Evolutionary conservation across 139 green algal species (phyloP), one percentile per base, ranked within the genome.

Genomic region (Zygnema cylindricum): DNA sequence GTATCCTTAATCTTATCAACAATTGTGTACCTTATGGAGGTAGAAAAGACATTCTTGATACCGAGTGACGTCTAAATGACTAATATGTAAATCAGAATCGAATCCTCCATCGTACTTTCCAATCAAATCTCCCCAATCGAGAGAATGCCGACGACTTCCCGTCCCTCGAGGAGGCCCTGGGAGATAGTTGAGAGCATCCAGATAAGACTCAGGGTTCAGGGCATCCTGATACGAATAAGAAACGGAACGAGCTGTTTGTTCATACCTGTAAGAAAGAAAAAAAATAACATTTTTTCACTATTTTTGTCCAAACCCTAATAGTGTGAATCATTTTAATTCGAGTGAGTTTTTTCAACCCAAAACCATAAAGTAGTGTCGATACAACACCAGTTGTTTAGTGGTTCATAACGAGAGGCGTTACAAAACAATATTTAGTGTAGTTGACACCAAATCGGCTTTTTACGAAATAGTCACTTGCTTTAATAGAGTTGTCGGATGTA

Each of bases 21-120:
- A n/a, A n/a, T n/a, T 30, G 21, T 16, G 71, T 41, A 79, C 71
- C 16, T 79, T 79, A 43, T 85, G 16, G 43, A 85, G 49, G 77
- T 85, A 85, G 71, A 85, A 85, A 54, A 85, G 42, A 16, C 77
- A 85, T 41, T 85, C 77, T 41, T 85, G 39, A 54, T 85, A 85
- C 11, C 77, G 77, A 7, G 82, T 54, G 11, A 11, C 7, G 7
- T 79, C 71, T 23, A 79, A 16, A 79, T 79, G 71, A 16, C 71
- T 79, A 3, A 16, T 79, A 25, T 7, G 49, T 16, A 63, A 7
- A 7, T 63, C 49, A 16, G 7, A 25, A 7, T 63, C 49, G 7
- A 7, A 7, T 16, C 16, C 49, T 63, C 7, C 16, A 7, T 16
- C 49, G 16, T 16, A 11, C 11, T 7, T 11, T 43, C 71, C 71